Evolutionary conservation across 2,329 filamentous ascomycete genomes (phyloP), one percentile per base, ranked within the genome.

Genomic region (Arthrobotrys sinensis): DNA sequence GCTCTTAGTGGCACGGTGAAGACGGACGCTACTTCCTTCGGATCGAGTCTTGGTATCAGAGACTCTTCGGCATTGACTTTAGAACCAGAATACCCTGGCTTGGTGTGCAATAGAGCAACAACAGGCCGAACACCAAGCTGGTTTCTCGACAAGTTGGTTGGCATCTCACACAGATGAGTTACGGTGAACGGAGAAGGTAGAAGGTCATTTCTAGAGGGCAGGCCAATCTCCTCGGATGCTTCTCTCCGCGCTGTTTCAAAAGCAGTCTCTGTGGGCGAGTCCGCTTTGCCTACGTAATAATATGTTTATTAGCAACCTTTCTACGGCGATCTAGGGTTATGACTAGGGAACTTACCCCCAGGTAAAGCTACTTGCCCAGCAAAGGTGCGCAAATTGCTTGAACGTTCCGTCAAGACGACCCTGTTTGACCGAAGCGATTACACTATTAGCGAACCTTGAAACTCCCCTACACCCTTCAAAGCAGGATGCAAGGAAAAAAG

Each of bases 181-280:
- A 98, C 91, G 68, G 88, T 87, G 85, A 97, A 97, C 0, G 93
- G 93, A 11, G 87, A 85, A 1, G 93, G 93, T 34, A 97, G 88
- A 76, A 89, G 89, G 72, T 83, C 82, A 82, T 94, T 90, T 81
- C 90, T 87, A 82, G 91, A 87, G 0, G 95, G 93, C 1, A 98
- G 89, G 0, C 95, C 95, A 80, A 98, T 97, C 84, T 98, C 95
- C 84, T 98, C 95, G 84, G 89, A 92, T 0, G 95, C 94, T 86
- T 98, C 95, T 80, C 95, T 90, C 21, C 95, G 90, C 7, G 95
- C 94, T 64, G 94, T 96, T 82, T 94, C 89, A 84, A 93, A 93
- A 85, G 87, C 85, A 0, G 86, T 88, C 83, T 91, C 90, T 7
- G 83, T 76, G 8, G 87, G 82, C 0, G 85, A 84, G 80, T 90